A percentile compares a stretch with the other conserved stretches of the same genome.
phyloP scores from a whole-genome alignment of 2,329 filamentous ascomycete species.

The Didymosphaeria variabile region DNA sequence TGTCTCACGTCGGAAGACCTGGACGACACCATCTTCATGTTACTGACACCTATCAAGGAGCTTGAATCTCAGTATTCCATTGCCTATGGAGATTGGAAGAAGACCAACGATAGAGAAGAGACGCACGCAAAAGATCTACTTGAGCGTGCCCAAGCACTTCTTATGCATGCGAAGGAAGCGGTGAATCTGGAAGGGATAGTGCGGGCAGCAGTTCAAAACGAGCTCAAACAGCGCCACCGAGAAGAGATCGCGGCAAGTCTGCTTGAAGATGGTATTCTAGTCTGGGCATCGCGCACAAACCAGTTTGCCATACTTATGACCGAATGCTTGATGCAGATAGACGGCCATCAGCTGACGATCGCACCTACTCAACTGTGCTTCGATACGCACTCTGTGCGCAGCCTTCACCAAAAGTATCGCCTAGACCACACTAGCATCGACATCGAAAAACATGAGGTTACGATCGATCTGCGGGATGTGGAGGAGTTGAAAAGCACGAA shows the following conservation, averaged over 20 bases:
- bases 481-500: neutral
- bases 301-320: conserved; percentile 3
- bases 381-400: neutral
- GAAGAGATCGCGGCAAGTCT: neutral
- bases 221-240: neutral
- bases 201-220: neutral
- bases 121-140: neutral
- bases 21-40: neutral
- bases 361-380: neutral
- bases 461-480: neutral
- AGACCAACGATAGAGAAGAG: neutral
- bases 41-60: neutral
- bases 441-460: neutral
- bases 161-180: neutral
- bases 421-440: neutral
- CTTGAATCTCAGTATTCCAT: neutral
- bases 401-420: neutral
- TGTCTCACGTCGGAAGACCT: neutral
- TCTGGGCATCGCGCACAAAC: neutral
- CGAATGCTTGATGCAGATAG: neutral
- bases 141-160: neutral
- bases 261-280: neutral
- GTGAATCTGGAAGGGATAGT: neutral
- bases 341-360: neutral
- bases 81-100: too few species aligned